Conservation (phyloP, 2,329 filamentous ascomycete species). For the Diaporthe caulivora region DNA sequence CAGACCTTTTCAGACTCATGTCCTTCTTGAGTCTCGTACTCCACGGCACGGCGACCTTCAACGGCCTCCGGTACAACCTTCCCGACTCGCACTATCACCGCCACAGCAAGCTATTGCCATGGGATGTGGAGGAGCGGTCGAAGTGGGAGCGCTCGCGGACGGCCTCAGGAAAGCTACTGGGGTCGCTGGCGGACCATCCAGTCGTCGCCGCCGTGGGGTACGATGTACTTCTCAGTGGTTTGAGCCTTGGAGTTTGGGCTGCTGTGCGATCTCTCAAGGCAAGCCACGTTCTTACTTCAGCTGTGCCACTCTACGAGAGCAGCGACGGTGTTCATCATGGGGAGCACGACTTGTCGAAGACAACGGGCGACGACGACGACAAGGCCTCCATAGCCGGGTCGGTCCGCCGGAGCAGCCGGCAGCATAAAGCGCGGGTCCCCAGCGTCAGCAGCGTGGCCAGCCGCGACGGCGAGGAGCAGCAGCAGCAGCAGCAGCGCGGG, state of each 20-base stretch:
- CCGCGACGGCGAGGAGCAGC: slow-evolving; percentile 26
- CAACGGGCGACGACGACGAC: neutral
- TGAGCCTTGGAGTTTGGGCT: slow-evolving; percentile 70
- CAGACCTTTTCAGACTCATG: slow-evolving; percentile 60
- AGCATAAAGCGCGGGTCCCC: slow-evolving; percentile 22
- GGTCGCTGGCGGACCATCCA: slow-evolving; percentile 67
- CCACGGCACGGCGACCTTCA: slow-evolving; percentile 58
- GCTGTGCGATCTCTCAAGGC: slow-evolving; percentile 65
- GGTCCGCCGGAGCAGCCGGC: slow-evolving; percentile 33
- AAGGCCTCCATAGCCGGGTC: slow-evolving; percentile 36
- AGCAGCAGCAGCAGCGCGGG: slow-evolving; percentile 8
- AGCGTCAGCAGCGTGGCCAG: slow-evolving; percentile 28
- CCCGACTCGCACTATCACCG: slow-evolving; percentile 62
- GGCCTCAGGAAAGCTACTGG: slow-evolving; percentile 59
- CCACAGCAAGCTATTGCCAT: slow-evolving; percentile 59
- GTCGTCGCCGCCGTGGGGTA: slow-evolving; percentile 67
- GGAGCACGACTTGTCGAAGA: slow-evolving; percentile 21
- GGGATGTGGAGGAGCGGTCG: slow-evolving; percentile 58
- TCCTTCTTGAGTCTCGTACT: slow-evolving; percentile 58
- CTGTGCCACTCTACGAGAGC: slow-evolving; percentile 48
- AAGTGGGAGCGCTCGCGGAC: slow-evolving; percentile 59
- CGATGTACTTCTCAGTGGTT: slow-evolving; percentile 68
- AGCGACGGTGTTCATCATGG: neutral
- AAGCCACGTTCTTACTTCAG: slow-evolving; percentile 59
- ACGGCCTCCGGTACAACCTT: slow-evolving; percentile 59